These are phyloP conservation scores for Cenchrus fungigraminus DNA, from an alignment of 176 grass and related monocot species.

Conservation along the genomic window DNA sequence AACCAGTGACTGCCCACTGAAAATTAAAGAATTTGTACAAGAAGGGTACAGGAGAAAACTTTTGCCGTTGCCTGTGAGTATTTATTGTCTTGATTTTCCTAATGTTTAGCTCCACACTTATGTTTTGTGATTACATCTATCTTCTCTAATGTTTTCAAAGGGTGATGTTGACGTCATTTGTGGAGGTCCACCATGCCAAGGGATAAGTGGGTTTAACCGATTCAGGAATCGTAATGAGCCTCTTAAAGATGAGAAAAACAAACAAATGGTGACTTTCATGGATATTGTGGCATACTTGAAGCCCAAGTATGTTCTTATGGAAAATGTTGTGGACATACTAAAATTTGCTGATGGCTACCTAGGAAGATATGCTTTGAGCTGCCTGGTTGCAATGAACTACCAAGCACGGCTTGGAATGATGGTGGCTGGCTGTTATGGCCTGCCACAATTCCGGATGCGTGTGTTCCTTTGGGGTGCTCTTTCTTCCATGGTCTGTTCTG, in stretches of 20 bases:
- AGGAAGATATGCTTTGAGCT: slow-evolving; percentile 74
- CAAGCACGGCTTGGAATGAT: slow-evolving; percentile 81
- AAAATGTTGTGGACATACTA: slow-evolving; percentile 89
- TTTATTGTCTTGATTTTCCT: not conserved
- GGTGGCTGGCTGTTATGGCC: slow-evolving; percentile 81
- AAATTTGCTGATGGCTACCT: slow-evolving; percentile 85
- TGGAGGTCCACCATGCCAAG: slow-evolving; percentile 90
- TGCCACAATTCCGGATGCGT: slow-evolving; percentile 84
- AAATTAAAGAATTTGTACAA: slow-evolving; percentile 78
- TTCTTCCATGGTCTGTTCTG: slow-evolving; percentile 64
- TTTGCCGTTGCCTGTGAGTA: slow-evolving; percentile 72
- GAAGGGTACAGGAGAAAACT: slow-evolving; percentile 58
- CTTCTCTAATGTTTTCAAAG: slow-evolving; percentile 34
- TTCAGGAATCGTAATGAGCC: slow-evolving; percentile 76
- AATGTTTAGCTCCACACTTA: not conserved
- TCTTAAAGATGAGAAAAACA: slow-evolving; percentile 80
- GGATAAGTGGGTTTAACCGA: slow-evolving; percentile 89
- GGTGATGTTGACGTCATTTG: slow-evolving; percentile 81
- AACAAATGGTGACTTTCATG: slow-evolving; percentile 86
- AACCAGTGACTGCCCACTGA: slow-evolving; percentile 63
- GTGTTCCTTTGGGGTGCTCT: slow-evolving; percentile 81
- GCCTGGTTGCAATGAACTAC: slow-evolving; percentile 77
- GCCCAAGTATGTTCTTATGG: slow-evolving; percentile 88
- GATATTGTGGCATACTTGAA: slow-evolving; percentile 76
- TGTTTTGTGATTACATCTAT: not conserved